phyloP scores from a whole-genome alignment of 129 eudicot species.

The Logfia minima region DNA sequence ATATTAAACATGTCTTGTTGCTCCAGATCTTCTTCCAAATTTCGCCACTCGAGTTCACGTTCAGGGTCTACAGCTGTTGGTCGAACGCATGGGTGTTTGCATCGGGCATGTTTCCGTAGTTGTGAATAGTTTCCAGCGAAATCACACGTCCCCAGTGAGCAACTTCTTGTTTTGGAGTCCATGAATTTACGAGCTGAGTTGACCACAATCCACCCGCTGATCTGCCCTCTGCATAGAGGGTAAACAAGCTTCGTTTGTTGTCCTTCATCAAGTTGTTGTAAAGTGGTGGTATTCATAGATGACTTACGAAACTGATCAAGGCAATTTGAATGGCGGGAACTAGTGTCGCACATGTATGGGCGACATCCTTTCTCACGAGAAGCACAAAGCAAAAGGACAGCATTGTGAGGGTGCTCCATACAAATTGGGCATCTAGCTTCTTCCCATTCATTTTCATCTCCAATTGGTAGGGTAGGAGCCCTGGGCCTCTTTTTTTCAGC shows the following conservation, averaged over 20 bases:
- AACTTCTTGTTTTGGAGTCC: slow-evolving; percentile 56
- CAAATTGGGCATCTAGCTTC: slow-evolving; percentile 66
- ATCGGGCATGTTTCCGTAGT: slow-evolving; percentile 56
- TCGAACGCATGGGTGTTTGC: slow-evolving; percentile 43
- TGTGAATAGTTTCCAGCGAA: slow-evolving; percentile 50
- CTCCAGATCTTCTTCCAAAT: slow-evolving; percentile 34
- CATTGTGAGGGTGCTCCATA: slow-evolving; percentile 75
- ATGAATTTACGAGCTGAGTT: slow-evolving; percentile 50
- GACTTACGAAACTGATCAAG: slow-evolving; percentile 57
- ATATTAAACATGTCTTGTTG: slow-evolving; percentile 38
- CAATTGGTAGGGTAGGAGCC: slow-evolving; percentile 20
- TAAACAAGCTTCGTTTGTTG: slow-evolving; percentile 32
- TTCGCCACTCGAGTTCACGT: slow-evolving; percentile 45
- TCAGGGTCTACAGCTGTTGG: slow-evolving; percentile 52
- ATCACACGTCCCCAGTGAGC: slow-evolving; percentile 54
- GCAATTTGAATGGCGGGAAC: slow-evolving; percentile 67
- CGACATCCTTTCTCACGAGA: slow-evolving; percentile 71
- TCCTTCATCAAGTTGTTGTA: background rate
- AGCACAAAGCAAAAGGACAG: slow-evolving; percentile 56
- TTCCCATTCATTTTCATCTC: slow-evolving; percentile 51
- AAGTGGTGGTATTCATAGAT: background rate
- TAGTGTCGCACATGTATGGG: slow-evolving; percentile 73
- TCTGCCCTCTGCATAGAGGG: slow-evolving; percentile 64
- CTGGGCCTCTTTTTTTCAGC: slow-evolving; percentile 21
- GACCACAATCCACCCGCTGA: slow-evolving; percentile 45